Evolutionary conservation across 2,329 filamentous ascomycete genomes (phyloP).

Genomic region (Chaetomium strumarium): DNA sequence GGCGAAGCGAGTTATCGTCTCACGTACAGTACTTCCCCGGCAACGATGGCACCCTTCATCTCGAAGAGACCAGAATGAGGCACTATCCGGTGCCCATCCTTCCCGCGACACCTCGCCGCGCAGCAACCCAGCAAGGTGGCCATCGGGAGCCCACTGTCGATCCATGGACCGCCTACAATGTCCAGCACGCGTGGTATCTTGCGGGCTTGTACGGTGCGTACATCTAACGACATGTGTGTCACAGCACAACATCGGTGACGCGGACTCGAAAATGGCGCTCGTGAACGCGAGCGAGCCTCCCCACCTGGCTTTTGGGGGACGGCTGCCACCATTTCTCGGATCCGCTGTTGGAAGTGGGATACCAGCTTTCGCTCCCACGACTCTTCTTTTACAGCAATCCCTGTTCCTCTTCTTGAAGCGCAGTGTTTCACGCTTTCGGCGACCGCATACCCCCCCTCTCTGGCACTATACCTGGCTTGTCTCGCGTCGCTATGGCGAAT

Average conservation of each 20-base stretch:
- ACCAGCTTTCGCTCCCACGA: too few species aligned
- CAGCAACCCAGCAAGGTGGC: neutral
- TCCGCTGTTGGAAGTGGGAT: too few species aligned
- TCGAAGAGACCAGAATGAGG: neutral
- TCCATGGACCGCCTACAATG: neutral
- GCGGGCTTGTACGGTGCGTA: neutral
- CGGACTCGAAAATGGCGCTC: neutral
- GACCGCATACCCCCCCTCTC: neutral
- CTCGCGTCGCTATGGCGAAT: neutral
- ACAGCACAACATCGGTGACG: neutral
- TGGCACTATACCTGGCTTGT: neutral
- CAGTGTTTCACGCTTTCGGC: neutral
- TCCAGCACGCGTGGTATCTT: constrained; percentile 1
- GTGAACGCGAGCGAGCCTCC: too few species aligned
- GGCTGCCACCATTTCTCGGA: too few species aligned
- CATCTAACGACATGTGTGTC: neutral
- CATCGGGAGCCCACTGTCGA: neutral
- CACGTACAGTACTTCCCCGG: neutral
- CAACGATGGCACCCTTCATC: neutral
- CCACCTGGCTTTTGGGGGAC: too few species aligned
- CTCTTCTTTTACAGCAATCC: too few species aligned
- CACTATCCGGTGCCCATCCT: neutral
- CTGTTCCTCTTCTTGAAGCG: neutral
- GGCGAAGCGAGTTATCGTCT: neutral
- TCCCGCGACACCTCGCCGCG: neutral